phyloP scores from a whole-genome alignment of 768 basidiomycete species.

The Trametes meyenii region DNA sequence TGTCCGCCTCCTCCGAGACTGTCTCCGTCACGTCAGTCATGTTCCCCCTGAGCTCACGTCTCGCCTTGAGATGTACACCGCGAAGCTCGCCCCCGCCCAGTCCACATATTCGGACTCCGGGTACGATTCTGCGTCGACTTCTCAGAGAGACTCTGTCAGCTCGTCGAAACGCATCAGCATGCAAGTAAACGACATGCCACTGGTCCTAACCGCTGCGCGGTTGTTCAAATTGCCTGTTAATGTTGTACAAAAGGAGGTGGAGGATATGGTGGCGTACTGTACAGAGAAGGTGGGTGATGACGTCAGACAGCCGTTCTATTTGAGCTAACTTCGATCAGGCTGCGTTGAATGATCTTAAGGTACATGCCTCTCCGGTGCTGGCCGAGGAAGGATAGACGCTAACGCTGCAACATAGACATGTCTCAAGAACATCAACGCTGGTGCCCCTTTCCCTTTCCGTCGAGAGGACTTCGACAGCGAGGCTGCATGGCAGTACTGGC shows the following conservation, averaged over 20 bases:
- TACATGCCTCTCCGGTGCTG: constrained; percentile 32
- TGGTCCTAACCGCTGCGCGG: constrained; percentile 67
- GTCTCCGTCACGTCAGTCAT: constrained; percentile 69
- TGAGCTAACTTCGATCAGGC: constrained; percentile 49
- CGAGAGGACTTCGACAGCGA: constrained; percentile 86
- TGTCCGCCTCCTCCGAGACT: constrained; percentile 83
- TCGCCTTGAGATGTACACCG: constrained; percentile 81
- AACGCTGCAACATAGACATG: constrained; percentile 59
- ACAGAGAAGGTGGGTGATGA: constrained; percentile 67
- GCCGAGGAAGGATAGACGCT: constrained; percentile 7
- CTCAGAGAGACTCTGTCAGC: constrained; percentile 55
- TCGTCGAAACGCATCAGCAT: constrained; percentile 40
- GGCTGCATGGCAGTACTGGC: constrained; percentile 84
- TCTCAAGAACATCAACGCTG: constrained; percentile 88
- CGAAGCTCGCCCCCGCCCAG: constrained; percentile 70
- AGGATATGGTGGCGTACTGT: constrained; percentile 61
- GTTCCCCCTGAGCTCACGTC: constrained; percentile 82
- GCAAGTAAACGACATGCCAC: constrained; percentile 73
- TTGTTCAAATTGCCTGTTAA: constrained; percentile 76
- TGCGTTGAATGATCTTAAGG: constrained; percentile 87
- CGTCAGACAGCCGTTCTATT: neutral
- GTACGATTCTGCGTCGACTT: constrained; percentile 64
- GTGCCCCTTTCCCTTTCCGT: constrained; percentile 80
- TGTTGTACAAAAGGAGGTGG: constrained; percentile 74
- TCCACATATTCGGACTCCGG: constrained; percentile 63